These are phyloP conservation scores for Tetraselmis striata DNA, from an alignment of 139 green algal genomes.

Conservation along the genomic window DNA sequence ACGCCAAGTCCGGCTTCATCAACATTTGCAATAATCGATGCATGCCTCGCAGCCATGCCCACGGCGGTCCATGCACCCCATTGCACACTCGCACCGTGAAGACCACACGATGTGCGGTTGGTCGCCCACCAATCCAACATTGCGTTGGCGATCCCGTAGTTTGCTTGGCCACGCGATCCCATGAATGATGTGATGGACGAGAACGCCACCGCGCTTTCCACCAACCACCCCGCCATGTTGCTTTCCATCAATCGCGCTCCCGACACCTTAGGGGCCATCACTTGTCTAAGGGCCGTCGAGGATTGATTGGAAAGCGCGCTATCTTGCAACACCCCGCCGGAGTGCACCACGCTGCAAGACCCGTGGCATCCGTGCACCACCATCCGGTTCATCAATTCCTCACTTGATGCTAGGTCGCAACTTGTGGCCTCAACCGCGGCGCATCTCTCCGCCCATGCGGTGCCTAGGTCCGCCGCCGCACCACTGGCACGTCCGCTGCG, in stretches of 20 bases:
- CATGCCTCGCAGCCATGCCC: slow-evolving; percentile 46
- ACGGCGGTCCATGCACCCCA: slow-evolving; percentile 71
- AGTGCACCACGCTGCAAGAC: slow-evolving; percentile 39
- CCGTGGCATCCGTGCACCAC: not conserved
- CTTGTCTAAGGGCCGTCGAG: slow-evolving; percentile 20
- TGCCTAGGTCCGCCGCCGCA: not conserved
- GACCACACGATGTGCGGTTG: not conserved
- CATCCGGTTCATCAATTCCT: not conserved
- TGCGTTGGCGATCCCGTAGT: slow-evolving; percentile 46
- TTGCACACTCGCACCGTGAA: slow-evolving; percentile 36
- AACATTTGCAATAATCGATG: slow-evolving; percentile 37
- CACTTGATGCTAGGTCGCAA: not conserved
- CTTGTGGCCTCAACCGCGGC: not conserved
- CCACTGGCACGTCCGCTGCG: not conserved
- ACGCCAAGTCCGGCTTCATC: slow-evolving; percentile 49
- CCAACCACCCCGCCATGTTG: not conserved
- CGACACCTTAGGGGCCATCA: slow-evolving; percentile 46
- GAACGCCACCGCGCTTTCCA: not conserved
- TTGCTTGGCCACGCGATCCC: slow-evolving; percentile 30
- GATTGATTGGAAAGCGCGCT: slow-evolving; percentile 41
- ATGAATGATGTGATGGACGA: not conserved
- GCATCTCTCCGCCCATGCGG: not conserved
- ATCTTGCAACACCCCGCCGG: slow-evolving; percentile 55
- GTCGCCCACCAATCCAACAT: slow-evolving; percentile 33
- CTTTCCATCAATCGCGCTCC: not conserved